These are phyloP conservation scores for Pholiota adiposa DNA, from an alignment of 1,284 basidiomycete genomes.

Conservation along the genomic window DNA sequence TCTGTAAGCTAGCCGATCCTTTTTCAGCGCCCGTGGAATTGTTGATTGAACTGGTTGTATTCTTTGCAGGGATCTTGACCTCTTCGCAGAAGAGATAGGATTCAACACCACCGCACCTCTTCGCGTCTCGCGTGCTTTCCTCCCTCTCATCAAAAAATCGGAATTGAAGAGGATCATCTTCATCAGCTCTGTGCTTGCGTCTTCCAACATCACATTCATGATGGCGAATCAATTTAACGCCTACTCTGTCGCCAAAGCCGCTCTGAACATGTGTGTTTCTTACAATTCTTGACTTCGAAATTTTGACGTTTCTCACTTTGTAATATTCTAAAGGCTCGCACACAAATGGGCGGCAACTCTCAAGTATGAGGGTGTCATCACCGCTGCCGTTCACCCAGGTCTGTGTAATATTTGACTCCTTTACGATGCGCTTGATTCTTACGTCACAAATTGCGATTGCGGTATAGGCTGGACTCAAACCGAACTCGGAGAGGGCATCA, in stretches of 20 bases:
- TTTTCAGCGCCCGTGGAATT: not conserved
- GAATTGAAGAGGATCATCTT: constrained; percentile 26
- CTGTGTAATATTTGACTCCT: not conserved
- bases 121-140: constrained; percentile 22
- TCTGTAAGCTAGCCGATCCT: constrained; percentile 16
- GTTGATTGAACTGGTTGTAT: not conserved
- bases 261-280: constrained; percentile 22
- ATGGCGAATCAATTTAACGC: constrained; percentile 22
- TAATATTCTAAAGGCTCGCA: constrained; percentile 17
- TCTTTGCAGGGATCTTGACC: constrained; percentile 22
- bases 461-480: constrained; percentile 23
- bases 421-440: not conserved
- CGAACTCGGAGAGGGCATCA: constrained; percentile 18
- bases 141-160: constrained; percentile 25
- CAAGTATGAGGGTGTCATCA: constrained; percentile 20
- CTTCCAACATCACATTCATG: constrained; percentile 20
- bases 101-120: constrained; percentile 25
- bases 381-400: constrained; percentile 25
- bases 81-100: constrained; percentile 23
- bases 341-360: constrained; percentile 25
- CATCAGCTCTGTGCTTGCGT: constrained; percentile 26
- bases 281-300: not conserved
- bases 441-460: no score
- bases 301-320: not conserved
- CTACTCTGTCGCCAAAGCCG: constrained; percentile 25